phyloP scores from a whole-genome alignment of 768 basidiomycete species.

The Suillus discolor region DNA sequence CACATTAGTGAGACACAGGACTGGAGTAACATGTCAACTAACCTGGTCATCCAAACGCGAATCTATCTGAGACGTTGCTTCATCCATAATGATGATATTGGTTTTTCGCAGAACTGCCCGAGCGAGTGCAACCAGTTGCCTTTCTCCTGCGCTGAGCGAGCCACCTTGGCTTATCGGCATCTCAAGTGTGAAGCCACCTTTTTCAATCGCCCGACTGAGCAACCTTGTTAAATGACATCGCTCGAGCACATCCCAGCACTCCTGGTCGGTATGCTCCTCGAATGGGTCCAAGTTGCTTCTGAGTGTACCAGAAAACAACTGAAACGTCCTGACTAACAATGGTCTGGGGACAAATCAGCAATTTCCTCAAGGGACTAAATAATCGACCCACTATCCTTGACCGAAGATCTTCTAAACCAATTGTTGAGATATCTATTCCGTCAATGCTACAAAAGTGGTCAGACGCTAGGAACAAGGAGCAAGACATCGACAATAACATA shows the following conservation, averaged over 20 bases:
- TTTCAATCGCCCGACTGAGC: slow-evolving; percentile 35
- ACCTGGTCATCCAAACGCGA: slow-evolving; percentile 69
- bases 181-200: slow-evolving; percentile 43
- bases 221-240: slow-evolving; percentile 61
- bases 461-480: neutral
- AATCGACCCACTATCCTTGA: slow-evolving; percentile 52
- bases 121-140: slow-evolving; percentile 72
- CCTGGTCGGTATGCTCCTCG: slow-evolving; percentile 54
- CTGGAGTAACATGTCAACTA: slow-evolving; percentile 8
- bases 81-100: slow-evolving; percentile 73
- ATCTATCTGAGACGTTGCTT: slow-evolving; percentile 80
- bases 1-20: slow-evolving; percentile 2
- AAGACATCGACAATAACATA: slow-evolving; percentile 30
- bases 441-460: slow-evolving; percentile 49
- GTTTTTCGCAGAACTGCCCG: slow-evolving; percentile 68
- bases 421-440: slow-evolving; percentile 64
- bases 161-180: slow-evolving; percentile 64
- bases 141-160: slow-evolving; percentile 74
- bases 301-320: slow-evolving; percentile 72
- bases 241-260: slow-evolving; percentile 65
- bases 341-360: slow-evolving; percentile 5
- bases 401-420: slow-evolving; percentile 71
- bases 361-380: neutral
- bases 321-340: slow-evolving; percentile 71
- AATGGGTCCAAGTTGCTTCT: slow-evolving; percentile 75